Evolutionary conservation across 2,329 filamentous ascomycete genomes (phyloP), one percentile per base, ranked within the genome.

Genomic region (Apiospora hydei): DNA sequence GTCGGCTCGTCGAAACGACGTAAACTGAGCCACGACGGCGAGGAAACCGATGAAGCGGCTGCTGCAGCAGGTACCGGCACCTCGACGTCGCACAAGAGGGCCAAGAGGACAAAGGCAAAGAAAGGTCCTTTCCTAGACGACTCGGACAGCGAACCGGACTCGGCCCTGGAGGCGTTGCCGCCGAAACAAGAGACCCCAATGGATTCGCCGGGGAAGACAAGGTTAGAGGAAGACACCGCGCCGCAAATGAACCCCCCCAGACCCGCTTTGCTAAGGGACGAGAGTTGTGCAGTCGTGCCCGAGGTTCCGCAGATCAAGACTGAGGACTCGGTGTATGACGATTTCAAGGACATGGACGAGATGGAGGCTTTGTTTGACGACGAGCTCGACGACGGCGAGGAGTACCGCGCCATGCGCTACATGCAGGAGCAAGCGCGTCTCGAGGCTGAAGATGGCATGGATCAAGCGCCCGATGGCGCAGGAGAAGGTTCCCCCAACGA

Each of bases 401-500:
- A 93, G 78, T 88, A 87, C 74, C 83, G 90, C 67, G 90, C 91
- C 77, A 88, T 89, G 82, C 86, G 88, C 67, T 95, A 90, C 81
- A 94, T 95, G 91, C 89, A 91, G 77, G 92, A 94, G 79, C 94
- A 96, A 80, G 90, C 90, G 61, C 87, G 89, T 14, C 84, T 92
- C 3, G 90, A 93, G 75, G 88, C 87, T 3, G 87, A 90, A 75
- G 89, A 90, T 73, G 83, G 85, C 13, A 86, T 84, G 10, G 80
- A 82, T 4, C 78, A 82, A 30, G 82, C 81, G 64, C 78, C 78
- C 30, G 80, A 82, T 53, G 79, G 79, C 18, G 76, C 79, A 16
- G 77, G 80, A 10, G 81, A 81, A n/a, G 75, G 74, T 5, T 71
- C 80, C n/a, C 75, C 75, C 71, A 76, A 71, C 1, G 77, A 79